Evolutionary conservation across 1,284 basidiomycete genomes (phyloP).

Genomic region (Xerocomus alliaceus): DNA sequence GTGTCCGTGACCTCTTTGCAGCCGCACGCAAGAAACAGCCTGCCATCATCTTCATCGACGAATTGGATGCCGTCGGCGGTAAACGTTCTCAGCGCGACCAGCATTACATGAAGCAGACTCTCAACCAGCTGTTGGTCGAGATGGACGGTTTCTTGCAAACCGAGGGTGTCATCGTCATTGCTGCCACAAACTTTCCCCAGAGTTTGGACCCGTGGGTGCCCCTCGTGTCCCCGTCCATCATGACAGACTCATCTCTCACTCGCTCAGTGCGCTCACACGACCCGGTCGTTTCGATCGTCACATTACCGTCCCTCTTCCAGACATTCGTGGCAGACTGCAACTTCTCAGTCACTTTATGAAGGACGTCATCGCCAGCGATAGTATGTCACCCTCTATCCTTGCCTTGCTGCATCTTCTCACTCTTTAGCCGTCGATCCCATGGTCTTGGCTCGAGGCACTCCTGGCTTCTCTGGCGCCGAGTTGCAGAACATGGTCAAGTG

Average conservation of each 20-base stretch:
- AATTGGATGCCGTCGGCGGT: conserved; percentile 91
- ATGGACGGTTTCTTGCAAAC: conserved; percentile 93
- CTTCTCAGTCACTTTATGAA: conserved; percentile 91
- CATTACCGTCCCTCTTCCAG: conserved; percentile 88
- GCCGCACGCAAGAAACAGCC: conserved; percentile 95
- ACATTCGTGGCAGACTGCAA: conserved; percentile 86
- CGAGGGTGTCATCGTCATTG: conserved; percentile 93
- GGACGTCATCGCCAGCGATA: conserved; percentile 69
- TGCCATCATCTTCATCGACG: conserved; percentile 94
- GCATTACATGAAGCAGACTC: conserved; percentile 88
- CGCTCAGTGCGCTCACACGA: conserved; percentile 81
- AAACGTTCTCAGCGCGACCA: conserved; percentile 90
- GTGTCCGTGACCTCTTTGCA: conserved; percentile 94
- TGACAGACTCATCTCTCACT: conserved; percentile 22
- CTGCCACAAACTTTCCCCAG: conserved; percentile 95
- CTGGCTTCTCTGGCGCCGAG: conserved; percentile 92
- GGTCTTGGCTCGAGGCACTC: conserved; percentile 87
- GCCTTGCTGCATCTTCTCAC: conserved; percentile 2
- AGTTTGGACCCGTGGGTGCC: conserved; percentile 80
- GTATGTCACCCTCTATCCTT: conserved; percentile 45
- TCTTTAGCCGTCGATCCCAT: conserved; percentile 77
- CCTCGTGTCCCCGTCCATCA: conserved; percentile 6
- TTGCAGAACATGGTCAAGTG: conserved; percentile 93
- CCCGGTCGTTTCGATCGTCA: conserved; percentile 94
- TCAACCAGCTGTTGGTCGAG: conserved; percentile 94